These are phyloP conservation scores for Boletus vinaceobasis DNA, from an alignment of 768 basidiomycete genomes.

Conservation along the genomic window DNA sequence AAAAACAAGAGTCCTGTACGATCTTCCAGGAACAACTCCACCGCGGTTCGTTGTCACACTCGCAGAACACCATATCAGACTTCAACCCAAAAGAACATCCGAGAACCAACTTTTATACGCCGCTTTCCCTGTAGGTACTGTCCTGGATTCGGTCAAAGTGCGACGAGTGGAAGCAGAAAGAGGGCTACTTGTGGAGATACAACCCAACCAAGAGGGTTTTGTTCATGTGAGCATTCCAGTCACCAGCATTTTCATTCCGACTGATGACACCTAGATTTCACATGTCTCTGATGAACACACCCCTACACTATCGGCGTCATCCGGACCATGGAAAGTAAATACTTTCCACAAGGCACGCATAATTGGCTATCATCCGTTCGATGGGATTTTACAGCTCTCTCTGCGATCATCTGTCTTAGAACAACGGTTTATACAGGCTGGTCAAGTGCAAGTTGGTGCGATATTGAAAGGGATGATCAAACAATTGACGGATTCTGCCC, in stretches of 20 bases:
- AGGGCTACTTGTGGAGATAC: constrained; percentile 70
- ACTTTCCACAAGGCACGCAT: constrained; percentile 84
- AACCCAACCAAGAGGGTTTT: constrained; percentile 68
- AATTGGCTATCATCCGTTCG: constrained; percentile 78
- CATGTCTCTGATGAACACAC: constrained; percentile 90
- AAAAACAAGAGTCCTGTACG: constrained; percentile 81
- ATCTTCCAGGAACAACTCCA: constrained; percentile 64
- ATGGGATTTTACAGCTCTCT: constrained; percentile 87
- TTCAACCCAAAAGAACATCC: constrained; percentile 41
- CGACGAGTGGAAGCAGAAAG: constrained; percentile 73
- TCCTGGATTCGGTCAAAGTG: constrained; percentile 72
- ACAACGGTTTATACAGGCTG: constrained; percentile 80
- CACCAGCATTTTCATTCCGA: neutral
- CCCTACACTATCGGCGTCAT: constrained; percentile 63
- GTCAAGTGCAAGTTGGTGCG: constrained; percentile 83
- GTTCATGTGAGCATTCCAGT: constrained; percentile 66
- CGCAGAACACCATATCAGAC: constrained; percentile 62
- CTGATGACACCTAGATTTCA: constrained; percentile 64
- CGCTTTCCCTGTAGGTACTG: constrained; percentile 69
- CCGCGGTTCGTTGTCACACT: constrained; percentile 82
- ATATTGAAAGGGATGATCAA: constrained; percentile 85
- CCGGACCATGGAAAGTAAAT: constrained; percentile 77
- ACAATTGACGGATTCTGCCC: constrained; percentile 69
- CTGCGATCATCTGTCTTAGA: constrained; percentile 78
- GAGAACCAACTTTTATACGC: constrained; percentile 40